phyloP scores from a whole-genome alignment of 2,329 filamentous ascomycete species.

The Talaromyces marneffei region DNA sequence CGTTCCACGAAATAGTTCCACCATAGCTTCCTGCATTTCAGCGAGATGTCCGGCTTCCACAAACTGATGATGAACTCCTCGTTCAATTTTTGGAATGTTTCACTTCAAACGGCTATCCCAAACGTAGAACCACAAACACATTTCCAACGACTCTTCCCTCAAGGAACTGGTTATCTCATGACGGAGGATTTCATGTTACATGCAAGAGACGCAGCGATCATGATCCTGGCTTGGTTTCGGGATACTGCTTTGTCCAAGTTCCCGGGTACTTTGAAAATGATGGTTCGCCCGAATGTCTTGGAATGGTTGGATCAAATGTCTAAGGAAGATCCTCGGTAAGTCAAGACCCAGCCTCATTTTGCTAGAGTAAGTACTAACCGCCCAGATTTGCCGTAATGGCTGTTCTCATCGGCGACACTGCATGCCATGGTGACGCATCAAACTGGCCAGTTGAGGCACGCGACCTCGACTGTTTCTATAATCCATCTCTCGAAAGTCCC shows the following conservation, averaged over 20 bases:
- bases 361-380: not conserved
- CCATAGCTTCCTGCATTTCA: conserved; percentile 28
- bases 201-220: conserved; percentile 25
- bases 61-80: conserved; percentile 19
- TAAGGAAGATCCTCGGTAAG: conserved; percentile 15
- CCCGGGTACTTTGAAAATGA: conserved; percentile 33
- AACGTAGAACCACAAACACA: conserved; percentile 20
- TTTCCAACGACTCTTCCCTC: conserved; percentile 34
- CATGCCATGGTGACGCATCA: conserved; percentile 16
- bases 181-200: conserved; percentile 36
- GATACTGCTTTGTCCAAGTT: conserved; percentile 19
- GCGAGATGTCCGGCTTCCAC: conserved; percentile 24
- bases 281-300: conserved; percentile 33
- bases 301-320: conserved; percentile 29
- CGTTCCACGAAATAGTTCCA: conserved; percentile 28
- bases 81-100: conserved; percentile 34
- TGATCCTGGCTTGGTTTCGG: conserved; percentile 35
- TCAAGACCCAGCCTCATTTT: not conserved
- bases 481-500: conserved; percentile 22
- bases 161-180: conserved; percentile 34
- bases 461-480: conserved; percentile 21
- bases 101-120: conserved; percentile 24
- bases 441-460: conserved; percentile 8
- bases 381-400: conserved; percentile 25
- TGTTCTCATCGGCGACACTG: conserved; percentile 23